phyloP scores from a whole-genome alignment of 495 filamentous ascomycete species.

The Collariella sp. region DNA sequence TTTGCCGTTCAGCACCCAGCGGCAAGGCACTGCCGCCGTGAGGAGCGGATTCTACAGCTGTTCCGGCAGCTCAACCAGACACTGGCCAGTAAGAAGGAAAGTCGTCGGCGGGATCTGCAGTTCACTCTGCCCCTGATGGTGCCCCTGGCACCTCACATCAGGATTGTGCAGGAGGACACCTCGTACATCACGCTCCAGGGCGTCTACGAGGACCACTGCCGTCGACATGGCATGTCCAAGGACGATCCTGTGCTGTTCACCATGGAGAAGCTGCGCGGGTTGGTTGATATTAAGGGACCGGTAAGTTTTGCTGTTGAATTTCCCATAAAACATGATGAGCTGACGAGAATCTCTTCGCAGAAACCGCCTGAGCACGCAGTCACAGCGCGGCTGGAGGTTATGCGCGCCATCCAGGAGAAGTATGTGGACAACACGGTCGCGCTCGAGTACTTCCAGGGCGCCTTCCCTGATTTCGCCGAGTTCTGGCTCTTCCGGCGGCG shows the following conservation, averaged over 20 bases:
- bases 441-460: slow-evolving; percentile 82
- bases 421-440: slow-evolving; percentile 74
- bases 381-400: slow-evolving; percentile 69
- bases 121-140: slow-evolving; percentile 95
- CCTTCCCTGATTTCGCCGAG: slow-evolving; percentile 80
- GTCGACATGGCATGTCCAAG: slow-evolving; percentile 75
- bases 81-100: slow-evolving; percentile 85
- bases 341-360: slow-evolving; percentile 34
- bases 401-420: slow-evolving; percentile 82
- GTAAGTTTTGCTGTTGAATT: slow-evolving; percentile 36
- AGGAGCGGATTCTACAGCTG: slow-evolving; percentile 92
- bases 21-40: slow-evolving; percentile 78
- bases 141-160: slow-evolving; percentile 83
- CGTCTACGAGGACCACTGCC: slow-evolving; percentile 91
- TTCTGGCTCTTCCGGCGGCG: slow-evolving; percentile 98
- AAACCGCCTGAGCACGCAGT: slow-evolving; percentile 57
- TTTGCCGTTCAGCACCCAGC: slow-evolving; percentile 96
- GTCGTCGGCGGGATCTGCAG: slow-evolving; percentile 81
- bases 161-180: slow-evolving; percentile 88
- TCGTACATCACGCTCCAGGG: slow-evolving; percentile 92
- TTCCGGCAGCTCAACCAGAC: slow-evolving; percentile 95
- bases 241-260: slow-evolving; percentile 92
- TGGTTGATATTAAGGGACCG: slow-evolving; percentile 57
- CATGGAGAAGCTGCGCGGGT: slow-evolving; percentile 78
- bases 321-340: not conserved